Base-by-base conservation (phyloP, 202 grass and related monocot genomes). In the Zoysia matrella region DNA sequence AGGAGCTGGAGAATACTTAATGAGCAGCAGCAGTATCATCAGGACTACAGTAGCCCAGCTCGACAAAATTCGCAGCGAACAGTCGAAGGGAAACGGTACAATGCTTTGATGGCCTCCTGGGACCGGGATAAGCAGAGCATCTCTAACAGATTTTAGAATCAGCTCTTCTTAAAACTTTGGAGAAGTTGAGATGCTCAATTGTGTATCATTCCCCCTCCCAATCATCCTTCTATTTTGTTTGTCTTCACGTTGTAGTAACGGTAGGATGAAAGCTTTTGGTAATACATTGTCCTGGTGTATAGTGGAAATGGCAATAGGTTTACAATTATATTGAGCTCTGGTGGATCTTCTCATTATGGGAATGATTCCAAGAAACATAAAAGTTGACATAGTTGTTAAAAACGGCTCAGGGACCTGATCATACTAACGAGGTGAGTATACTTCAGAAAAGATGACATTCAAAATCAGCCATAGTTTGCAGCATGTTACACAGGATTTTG, bases 1-100 rank as follows among this genome's bases (percentile, higher is more conserved):
- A 90, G 91, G 83, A 96, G 93, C 80, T 86, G 89, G 76, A 87
- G 90, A 64, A 87, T 76, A 75, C 81, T 78, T 73, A 88, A 86
- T 11, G 88, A 93, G 48, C 84, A 80, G 14, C 87, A 84, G 46
- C 89, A 22, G 22, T 22, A 88, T 52, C 75, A 56, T 52, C 84
- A 82, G 56, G 80, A 85, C 14, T 79, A 85, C 56, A 85, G 70
- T 50, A 84, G 83, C 46, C 82, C 86, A 8, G 86, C 70, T 58
- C 76, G 67, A 72, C 81, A 83, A 76, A 88, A 91, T 66, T 76
- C 86, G 0, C 80, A 87, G 15, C 76, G 84, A n/a, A 44, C 80
- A 11, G 71, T 58, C 9, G 69, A 90, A 63, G 88, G 84, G 47
- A 95, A 99, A 69, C 85, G 68, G 10, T 87, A 90, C n/a, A 84